Conservation (phyloP, 108 stramenopile species). For the Nitzschia inconspicua region DNA sequence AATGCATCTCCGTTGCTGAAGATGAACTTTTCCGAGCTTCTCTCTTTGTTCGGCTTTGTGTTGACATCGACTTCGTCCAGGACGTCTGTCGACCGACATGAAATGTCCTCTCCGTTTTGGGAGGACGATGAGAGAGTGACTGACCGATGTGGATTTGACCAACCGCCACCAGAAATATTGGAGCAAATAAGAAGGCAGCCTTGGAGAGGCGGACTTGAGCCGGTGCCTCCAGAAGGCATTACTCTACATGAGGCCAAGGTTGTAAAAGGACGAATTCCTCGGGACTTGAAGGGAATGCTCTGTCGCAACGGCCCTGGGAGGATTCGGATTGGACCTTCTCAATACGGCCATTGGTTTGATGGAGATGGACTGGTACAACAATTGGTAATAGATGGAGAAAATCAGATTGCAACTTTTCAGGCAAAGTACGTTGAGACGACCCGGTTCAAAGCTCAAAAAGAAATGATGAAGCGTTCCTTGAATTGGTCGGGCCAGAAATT, state of each 20-base stretch:
- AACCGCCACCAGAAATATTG: too few relatives aligned
- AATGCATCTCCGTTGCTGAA: too few relatives aligned
- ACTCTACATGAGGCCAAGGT: slow-evolving; percentile 9
- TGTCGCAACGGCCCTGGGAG: slow-evolving; percentile 37
- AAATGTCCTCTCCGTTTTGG: too few relatives aligned
- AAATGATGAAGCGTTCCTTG: too few relatives aligned
- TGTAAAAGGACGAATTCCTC: slow-evolving; percentile 26
- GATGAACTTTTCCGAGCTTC: too few relatives aligned
- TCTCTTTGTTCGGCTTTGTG: too few relatives aligned
- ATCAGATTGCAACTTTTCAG: slow-evolving; percentile 12
- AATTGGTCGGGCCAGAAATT: background rate
- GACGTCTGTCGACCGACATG: too few relatives aligned
- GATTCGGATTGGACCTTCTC: slow-evolving; percentile 27
- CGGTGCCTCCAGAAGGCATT: slow-evolving; percentile 2
- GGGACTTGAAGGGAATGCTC: slow-evolving; percentile 25
- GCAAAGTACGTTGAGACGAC: slow-evolving; percentile 34
- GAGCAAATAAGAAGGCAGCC: slow-evolving; percentile 18
- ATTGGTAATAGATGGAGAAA: slow-evolving; percentile 22
- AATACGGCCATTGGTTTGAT: slow-evolving; percentile 48
- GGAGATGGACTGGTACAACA: slow-evolving; percentile 30
- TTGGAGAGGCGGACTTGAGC: slow-evolving; percentile 42
- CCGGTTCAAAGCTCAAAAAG: slow-evolving; percentile 29
- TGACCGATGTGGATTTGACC: too few relatives aligned
- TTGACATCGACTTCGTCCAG: too few relatives aligned
- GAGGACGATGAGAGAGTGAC: too few relatives aligned